Conservation (phyloP, 306 rosid species). For the Cicer pinnatifidum region DNA sequence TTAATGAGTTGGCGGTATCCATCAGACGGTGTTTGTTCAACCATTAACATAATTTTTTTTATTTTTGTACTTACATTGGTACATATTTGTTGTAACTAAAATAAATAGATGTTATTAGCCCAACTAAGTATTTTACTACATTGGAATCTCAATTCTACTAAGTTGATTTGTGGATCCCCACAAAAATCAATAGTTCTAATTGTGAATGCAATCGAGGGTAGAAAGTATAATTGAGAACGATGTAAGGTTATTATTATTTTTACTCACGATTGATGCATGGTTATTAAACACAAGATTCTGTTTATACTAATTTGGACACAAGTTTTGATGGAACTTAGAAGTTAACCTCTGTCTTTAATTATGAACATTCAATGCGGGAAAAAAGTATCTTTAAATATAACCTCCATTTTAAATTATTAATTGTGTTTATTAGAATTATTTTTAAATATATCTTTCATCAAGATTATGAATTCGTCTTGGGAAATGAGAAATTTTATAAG, state of each 20-base stretch:
- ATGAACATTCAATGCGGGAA: too few species aligned
- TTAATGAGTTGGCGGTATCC: constrained; percentile 71
- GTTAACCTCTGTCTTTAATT: too few species aligned
- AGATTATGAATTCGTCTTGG: too few species aligned
- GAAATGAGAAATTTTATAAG: too few species aligned
- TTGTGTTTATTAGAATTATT: too few species aligned
- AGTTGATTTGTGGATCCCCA: constrained; percentile 36
- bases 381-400: too few species aligned
- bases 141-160: constrained; percentile 29
- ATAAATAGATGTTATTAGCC: constrained; percentile 33
- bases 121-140: constrained; percentile 3
- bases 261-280: too few species aligned
- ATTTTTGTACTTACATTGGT: constrained; percentile 34
- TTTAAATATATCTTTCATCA: too few species aligned
- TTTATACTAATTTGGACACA: too few species aligned
- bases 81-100: constrained; percentile 54
- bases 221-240: not conserved
- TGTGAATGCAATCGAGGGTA: not conserved
- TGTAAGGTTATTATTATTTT: not conserved
- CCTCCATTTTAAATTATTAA: too few species aligned
- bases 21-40: constrained; percentile 82
- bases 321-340: too few species aligned
- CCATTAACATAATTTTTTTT: constrained; percentile 37
- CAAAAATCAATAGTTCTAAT: constrained; percentile 5
- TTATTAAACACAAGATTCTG: too few species aligned